Conservation (phyloP, 1,139 yeast species). For the Ogataea hybrid region DNA sequence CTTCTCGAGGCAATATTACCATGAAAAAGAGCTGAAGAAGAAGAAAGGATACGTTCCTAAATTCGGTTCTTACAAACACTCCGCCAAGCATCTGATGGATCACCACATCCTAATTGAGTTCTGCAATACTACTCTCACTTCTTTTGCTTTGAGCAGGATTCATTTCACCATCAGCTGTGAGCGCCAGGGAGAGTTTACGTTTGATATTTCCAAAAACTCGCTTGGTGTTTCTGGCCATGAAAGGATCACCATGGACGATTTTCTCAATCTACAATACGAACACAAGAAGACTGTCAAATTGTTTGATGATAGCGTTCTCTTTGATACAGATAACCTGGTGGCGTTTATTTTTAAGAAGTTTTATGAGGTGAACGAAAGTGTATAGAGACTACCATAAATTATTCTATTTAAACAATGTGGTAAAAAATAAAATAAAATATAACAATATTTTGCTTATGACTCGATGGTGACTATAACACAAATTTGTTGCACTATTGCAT, state of each 20-base stretch:
- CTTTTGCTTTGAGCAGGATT: conserved; percentile 13
- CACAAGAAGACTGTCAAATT: conserved; percentile 47
- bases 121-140: conserved; percentile 34
- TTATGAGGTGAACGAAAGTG: conserved; percentile 35
- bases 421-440: neutral
- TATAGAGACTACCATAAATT: neutral
- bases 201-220: conserved; percentile 46
- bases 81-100: conserved; percentile 73
- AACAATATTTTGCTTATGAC: neutral
- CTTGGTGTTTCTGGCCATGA: conserved; percentile 30
- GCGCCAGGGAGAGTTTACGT: conserved; percentile 64
- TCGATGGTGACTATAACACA: conserved; percentile 7
- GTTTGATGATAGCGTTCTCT: conserved; percentile 64
- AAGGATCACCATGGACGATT: conserved; percentile 60
- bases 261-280: conserved; percentile 67
- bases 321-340: conserved; percentile 63
- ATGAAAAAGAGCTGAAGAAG: conserved; percentile 68
- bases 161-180: conserved; percentile 58
- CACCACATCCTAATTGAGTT: conserved; percentile 65
- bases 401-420: neutral
- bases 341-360: conserved; percentile 72
- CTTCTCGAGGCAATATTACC: conserved; percentile 77
- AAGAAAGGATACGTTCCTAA: conserved; percentile 67
- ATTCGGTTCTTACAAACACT: conserved; percentile 82
- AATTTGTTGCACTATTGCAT: conserved; percentile 47